Evolutionary conservation across 306 rosid species (phyloP), one percentile per base, ranked within the genome.

Genomic region (Quercus dentata): DNA sequence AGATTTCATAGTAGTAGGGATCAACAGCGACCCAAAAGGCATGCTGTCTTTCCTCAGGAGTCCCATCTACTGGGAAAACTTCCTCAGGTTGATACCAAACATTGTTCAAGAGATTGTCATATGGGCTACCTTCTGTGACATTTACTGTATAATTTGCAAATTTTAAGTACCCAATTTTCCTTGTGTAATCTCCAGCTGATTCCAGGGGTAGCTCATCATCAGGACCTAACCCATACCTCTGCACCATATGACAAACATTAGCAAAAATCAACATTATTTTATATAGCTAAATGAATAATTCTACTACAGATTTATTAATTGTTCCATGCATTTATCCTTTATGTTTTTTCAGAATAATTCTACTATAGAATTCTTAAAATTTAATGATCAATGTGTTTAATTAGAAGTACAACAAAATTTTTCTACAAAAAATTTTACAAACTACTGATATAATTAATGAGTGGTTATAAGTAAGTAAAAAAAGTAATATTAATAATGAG

Each of bases 51-150:
- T 79, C 31, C 38, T 91, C 92, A 0, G 93, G 93, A 84, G 58
- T 76, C 8, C 88, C 93, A 67, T 89, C 90, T n/a, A 85, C 4
- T 0, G 97, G 87, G 17, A 89, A 91, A 31, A 91, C 23, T 59
- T 91, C 92, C 79, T 91, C 92, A 3, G 85, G 86, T 79, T 86
- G 93, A 82, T 83, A 85, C 93, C 97, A 91, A 5, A 91, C 85
- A 21, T 80, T 88, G 85, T 91, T 89, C 23, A 89, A 84, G 2
- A 72, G 67, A 62, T 88, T 91, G 49, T 86, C 90, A 4, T 54
- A 52, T 20, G 85, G 2, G 63, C 63, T 78, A 4, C 56, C 79
- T 0, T 17, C 38, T 18, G 73, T 83, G 14, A 84, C 73, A 44
- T 91, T 89, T 55, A 84, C 64, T 2, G 89, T 86, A 25, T n/a